Evolutionary conservation across 2,329 filamentous ascomycete genomes (phyloP), one percentile per base, ranked within the genome.

Genomic region (Xylaria sp.): DNA sequence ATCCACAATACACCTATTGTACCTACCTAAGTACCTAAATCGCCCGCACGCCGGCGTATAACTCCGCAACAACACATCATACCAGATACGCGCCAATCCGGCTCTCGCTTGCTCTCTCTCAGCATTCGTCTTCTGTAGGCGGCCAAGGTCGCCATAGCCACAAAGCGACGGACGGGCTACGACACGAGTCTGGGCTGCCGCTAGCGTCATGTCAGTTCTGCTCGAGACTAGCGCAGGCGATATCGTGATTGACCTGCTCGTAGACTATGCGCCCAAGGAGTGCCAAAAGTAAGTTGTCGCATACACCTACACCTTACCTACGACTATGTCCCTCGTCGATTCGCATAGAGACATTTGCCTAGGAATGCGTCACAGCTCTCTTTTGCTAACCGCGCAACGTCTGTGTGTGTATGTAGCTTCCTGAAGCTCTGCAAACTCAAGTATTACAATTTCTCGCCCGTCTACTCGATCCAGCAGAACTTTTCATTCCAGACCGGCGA

Each of bases 371-470:
- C 63, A 66, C 7, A 10, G 11, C n/a, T 11, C 39, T 20, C 38
- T 31, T 42, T 36, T 45, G 82, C 87, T 89, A 83, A 90, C 83
- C 78, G 4, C 79, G 5, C 25, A 15, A 27, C 13, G 17, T 36
- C 22, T 15, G 5, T 78, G 68, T 76, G 69, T 77, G 74, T 81
- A 75, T 85, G 83, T 80, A 96, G 93, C 86, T 98, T 99, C 80
- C 84, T 99, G 64, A 98, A 99, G 86, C 92, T 99, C 74, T 97
- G 96, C 88, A 98, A 98, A 83, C 85, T 94, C 81, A 99, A 97
- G 83, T 99, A 98, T 83, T 99, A 97, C 89, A 98, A 98, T 83
- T 98, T 96, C 79, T 90, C 94, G 5, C 96, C 95, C 29, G 83
- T 98, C 61, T 93, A 97, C 82, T 94, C 91, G 72, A 88, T 99